phyloP scores from a whole-genome alignment of 2,329 filamentous ascomycete genomes.

The Colletotrichum higginsianum region DNA sequence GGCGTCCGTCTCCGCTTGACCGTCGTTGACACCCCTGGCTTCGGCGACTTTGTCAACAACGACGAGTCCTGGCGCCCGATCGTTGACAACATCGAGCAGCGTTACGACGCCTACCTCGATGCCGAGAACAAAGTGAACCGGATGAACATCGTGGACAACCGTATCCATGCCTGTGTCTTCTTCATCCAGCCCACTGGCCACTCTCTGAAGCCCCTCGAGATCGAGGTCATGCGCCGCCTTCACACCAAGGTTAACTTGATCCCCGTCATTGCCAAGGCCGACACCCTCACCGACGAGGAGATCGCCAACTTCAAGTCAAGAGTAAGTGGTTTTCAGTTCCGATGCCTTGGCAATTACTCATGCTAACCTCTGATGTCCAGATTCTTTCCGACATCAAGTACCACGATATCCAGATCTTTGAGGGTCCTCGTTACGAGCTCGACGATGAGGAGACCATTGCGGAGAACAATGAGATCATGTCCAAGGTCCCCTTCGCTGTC shows the following conservation, averaged over 20 bases:
- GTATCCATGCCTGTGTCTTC: constrained; percentile 98
- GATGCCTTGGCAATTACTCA: not conserved
- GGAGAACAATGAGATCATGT: constrained; percentile 99
- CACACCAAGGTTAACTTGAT: constrained; percentile 99
- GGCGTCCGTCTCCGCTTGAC: constrained; percentile 96
- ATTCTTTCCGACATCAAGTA: constrained; percentile 97
- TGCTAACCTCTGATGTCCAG: constrained; percentile 61
- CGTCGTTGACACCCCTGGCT: constrained; percentile 97
- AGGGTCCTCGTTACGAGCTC: constrained; percentile 97
- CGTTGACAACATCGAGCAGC: constrained; percentile 99
- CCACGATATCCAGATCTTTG: constrained; percentile 98
- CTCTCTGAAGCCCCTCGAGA: constrained; percentile 97
- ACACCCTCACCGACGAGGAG: constrained; percentile 98
- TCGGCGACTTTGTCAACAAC: constrained; percentile 99
- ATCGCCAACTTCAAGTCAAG: constrained; percentile 94
- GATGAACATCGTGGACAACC: constrained; percentile 99
- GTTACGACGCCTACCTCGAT: constrained; percentile 97
- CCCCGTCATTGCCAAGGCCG: constrained; percentile 98
- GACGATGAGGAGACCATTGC: constrained; percentile 99
- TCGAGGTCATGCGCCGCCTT: constrained; percentile 98
- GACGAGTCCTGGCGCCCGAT: constrained; percentile 99
- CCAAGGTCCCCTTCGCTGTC: constrained; percentile 98
- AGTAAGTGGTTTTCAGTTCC: constrained; percentile 70
- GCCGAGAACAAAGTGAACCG: constrained; percentile 99
- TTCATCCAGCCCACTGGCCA: constrained; percentile 99